Conservation (phyloP, 2,329 filamentous ascomycete genomes). For the Microdochium bolleyi region DNA sequence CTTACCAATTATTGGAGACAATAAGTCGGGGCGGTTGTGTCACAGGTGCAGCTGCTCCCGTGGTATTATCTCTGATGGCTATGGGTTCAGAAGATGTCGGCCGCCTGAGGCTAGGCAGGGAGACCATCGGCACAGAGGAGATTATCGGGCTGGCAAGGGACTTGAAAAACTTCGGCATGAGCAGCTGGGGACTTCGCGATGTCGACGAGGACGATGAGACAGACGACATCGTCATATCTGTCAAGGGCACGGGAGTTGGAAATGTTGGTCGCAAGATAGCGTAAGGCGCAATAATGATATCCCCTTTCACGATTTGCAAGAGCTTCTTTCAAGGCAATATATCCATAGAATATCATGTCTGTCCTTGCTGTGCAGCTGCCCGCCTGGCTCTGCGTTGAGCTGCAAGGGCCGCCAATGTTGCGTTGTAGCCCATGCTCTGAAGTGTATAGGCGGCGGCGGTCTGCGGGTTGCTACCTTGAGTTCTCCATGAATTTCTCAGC, state of each 20-base stretch:
- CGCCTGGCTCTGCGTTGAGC: constrained; percentile 31
- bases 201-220: constrained; percentile 53
- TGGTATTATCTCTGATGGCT: constrained; percentile 83
- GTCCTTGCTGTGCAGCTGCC: constrained; percentile 15
- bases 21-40: constrained; percentile 80
- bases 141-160: constrained; percentile 77
- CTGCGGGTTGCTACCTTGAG: constrained; percentile 26
- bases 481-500: constrained; percentile 36
- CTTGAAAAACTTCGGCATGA: constrained; percentile 79
- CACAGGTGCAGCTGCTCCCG: constrained; percentile 61
- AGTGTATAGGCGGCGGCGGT: constrained; percentile 41
- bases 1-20: constrained; percentile 79
- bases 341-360: constrained; percentile 2
- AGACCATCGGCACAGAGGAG: constrained; percentile 75
- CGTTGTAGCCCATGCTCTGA: constrained; percentile 45
- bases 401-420: constrained; percentile 43
- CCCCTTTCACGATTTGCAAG: constrained; percentile 12
- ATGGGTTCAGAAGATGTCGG: constrained; percentile 98
- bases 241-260: constrained; percentile 88
- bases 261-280: constrained; percentile 90
- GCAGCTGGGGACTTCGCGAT: constrained; percentile 83
- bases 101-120: constrained; percentile 70
- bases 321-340: constrained; percentile 3
- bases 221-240: constrained; percentile 73
- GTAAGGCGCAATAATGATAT: constrained; percentile 22